Evolutionary conservation across 192 early-diverging fungal species (phyloP).

Genomic region (Coemansia sp.): DNA sequence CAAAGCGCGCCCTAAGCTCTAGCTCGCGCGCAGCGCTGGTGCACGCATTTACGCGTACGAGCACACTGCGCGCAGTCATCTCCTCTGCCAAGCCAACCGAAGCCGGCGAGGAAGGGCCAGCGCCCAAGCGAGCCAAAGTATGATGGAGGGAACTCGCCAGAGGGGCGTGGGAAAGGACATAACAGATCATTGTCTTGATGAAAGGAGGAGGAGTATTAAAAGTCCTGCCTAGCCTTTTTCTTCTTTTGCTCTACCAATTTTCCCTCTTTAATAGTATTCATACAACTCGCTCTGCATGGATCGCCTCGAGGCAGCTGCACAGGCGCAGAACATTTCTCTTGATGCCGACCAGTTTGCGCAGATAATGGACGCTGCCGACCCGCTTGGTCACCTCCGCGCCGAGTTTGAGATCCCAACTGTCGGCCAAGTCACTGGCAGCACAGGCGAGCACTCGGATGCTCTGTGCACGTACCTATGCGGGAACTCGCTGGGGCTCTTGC

Average conservation of each 20-base stretch:
- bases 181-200: not conserved
- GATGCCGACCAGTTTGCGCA: constrained; percentile 54
- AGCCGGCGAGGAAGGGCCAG: not conserved
- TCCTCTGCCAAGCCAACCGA: constrained; percentile 10
- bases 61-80: constrained; percentile 39
- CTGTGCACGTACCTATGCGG: constrained; percentile 84
- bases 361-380: constrained; percentile 61
- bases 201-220: not conserved
- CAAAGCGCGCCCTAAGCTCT: constrained; percentile 37
- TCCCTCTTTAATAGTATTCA: not conserved
- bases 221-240: not conserved
- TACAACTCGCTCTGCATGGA: constrained; percentile 21
- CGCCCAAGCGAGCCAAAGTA: not conserved
- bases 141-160: not conserved
- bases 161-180: not conserved
- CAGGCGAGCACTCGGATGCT: constrained; percentile 10
- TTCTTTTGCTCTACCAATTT: not conserved
- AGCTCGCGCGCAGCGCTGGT: constrained; percentile 34
- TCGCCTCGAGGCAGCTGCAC: constrained; percentile 15
- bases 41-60: constrained; percentile 39
- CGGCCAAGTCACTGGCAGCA: constrained; percentile 43
- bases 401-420: constrained; percentile 73
- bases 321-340: constrained; percentile 20
- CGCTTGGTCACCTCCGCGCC: constrained; percentile 58
- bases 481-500: constrained; percentile 91